Base-by-base conservation (phyloP, 2,329 filamentous ascomycete species). In the Fusarium brachygibbosum region DNA sequence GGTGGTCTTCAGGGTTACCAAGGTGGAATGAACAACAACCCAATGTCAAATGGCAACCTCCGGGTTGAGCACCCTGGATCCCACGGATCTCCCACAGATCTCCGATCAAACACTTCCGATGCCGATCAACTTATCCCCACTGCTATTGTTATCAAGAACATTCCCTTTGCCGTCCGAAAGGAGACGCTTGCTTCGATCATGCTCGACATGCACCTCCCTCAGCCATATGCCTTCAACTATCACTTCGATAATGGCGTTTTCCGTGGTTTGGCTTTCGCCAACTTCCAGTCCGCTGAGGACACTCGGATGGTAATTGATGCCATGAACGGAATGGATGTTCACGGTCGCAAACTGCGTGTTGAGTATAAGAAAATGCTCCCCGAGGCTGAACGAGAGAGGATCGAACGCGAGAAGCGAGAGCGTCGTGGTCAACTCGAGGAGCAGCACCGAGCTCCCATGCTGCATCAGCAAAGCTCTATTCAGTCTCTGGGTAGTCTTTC, bases 321-420 rank as follows among this genome's bases (percentile, higher is more conserved):
- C 53, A 91, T 99, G 86, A 99, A 99, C 77, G 94, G 97, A 74
- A 92, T 98, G 79, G 96, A 98, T 76, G 88, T 99, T 11, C 94
- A 97, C 77, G 96, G 96, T 45, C 88, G 96, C 65, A 98, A 98
- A 82, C 83, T 99, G 71, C 88, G 96, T 49, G 96, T 99, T 28
- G 96, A 99, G 80, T 99, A 98, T 84, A 99, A 99, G 86, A 98
- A 98, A 83, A 98, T 99, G 96, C 87, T 99, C 7, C 96, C 96
- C 1, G 88, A 97, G 70, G 93, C 94, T 32, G 96, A 98, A 80
- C 89, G 96, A 53, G 96, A 99, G 81, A 89, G 96, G 40, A 98
- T 99, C 72, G 96, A 99, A 80, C 88, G 96, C 8, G 96, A 98
- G 81, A 99, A 98, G 88, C 88, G 96, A 60, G 95, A 98, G 82